These are phyloP conservation scores for Penicillium sp. DNA, from an alignment of 2,329 filamentous ascomycete genomes.

Conservation along the genomic window DNA sequence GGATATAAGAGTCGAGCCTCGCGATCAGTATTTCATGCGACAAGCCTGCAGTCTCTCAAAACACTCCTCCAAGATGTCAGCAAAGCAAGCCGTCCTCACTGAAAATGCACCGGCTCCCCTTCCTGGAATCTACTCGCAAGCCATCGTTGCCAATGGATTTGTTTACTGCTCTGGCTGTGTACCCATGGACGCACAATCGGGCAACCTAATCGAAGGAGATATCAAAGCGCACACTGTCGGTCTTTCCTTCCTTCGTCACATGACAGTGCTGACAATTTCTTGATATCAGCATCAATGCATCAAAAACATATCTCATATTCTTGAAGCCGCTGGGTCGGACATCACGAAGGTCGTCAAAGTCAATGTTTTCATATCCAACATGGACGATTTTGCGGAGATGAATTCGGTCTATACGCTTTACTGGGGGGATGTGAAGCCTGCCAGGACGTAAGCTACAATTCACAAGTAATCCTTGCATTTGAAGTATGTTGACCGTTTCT, in stretches of 20 bases:
- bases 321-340: slow-evolving; percentile 63
- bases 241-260: not conserved
- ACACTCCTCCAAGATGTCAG: slow-evolving; percentile 34
- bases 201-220: slow-evolving; percentile 59
- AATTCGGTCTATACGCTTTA: slow-evolving; percentile 83
- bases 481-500: not conserved
- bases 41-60: not conserved
- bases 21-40: not conserved
- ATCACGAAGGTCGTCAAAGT: slow-evolving; percentile 68
- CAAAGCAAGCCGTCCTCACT: slow-evolving; percentile 49
- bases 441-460: slow-evolving; percentile 32
- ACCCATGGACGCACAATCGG: slow-evolving; percentile 60
- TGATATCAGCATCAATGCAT: slow-evolving; percentile 55
- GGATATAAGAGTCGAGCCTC: too few species aligned
- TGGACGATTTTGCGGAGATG: slow-evolving; percentile 73
- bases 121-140: slow-evolving; percentile 62
- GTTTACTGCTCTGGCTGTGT: slow-evolving; percentile 72
- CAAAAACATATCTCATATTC: slow-evolving; percentile 62
- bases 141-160: slow-evolving; percentile 65
- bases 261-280: not conserved
- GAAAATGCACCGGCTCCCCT: slow-evolving; percentile 56
- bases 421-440: slow-evolving; percentile 65
- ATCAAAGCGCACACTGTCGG: slow-evolving; percentile 59
- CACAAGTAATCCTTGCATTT: not conserved
- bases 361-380: slow-evolving; percentile 67